Conservation (phyloP, 192 early-diverging fungal species). For the Coemansia sp. region DNA sequence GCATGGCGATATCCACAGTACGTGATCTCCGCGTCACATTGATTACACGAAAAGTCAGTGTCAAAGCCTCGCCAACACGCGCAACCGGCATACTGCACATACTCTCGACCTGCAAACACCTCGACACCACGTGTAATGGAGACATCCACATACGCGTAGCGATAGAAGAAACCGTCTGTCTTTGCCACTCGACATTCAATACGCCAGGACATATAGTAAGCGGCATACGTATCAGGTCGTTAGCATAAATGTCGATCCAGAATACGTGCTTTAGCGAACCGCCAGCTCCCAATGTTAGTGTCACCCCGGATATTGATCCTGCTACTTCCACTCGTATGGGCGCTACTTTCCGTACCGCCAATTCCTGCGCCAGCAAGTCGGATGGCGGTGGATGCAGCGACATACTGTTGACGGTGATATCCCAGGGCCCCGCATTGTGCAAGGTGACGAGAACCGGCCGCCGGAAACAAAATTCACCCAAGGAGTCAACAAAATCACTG, state of each 20-base stretch:
- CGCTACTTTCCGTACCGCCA: neutral
- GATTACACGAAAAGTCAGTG: conserved; percentile 25
- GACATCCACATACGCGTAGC: conserved; percentile 35
- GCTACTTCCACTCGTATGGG: conserved; percentile 16
- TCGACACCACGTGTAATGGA: conserved; percentile 20
- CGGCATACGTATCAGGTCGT: conserved; percentile 35
- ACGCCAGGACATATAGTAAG: conserved; percentile 17
- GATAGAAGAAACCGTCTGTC: neutral
- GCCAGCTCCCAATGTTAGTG: neutral
- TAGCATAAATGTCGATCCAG: conserved; percentile 33
- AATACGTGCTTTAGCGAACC: conserved; percentile 26
- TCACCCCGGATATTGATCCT: conserved; percentile 6
- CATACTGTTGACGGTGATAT: conserved; percentile 8
- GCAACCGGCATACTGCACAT: conserved; percentile 7
- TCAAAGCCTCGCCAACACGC: conserved; percentile 34
- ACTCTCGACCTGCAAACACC: conserved; percentile 24
- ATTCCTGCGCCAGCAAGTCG: neutral
- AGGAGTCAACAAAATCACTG: neutral
- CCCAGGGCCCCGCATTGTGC: conserved; percentile 35
- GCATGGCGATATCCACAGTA: conserved; percentile 32
- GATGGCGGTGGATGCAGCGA: conserved; percentile 21
- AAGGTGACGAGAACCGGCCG: conserved; percentile 30
- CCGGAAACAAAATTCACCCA: conserved; percentile 36
- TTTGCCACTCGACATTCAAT: conserved; percentile 38
- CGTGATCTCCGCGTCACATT: conserved; percentile 28